phyloP scores from a whole-genome alignment of 2,329 filamentous ascomycete species.

The Sporothrix inflata region DNA sequence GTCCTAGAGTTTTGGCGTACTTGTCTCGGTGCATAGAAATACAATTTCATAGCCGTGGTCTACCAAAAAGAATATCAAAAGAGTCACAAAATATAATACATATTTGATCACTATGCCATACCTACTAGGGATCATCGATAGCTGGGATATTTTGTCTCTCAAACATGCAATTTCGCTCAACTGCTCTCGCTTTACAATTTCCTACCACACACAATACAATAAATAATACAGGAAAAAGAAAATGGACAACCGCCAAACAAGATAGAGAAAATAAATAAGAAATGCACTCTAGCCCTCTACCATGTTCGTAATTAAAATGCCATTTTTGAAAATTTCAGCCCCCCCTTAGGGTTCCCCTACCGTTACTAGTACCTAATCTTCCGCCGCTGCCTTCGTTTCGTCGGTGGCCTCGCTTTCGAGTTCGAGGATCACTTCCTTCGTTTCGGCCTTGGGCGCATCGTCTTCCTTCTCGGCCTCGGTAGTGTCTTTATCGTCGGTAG shows the following conservation, averaged over 20 bases:
- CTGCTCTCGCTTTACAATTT: background rate
- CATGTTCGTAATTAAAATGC: too few species aligned
- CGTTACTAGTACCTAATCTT: background rate
- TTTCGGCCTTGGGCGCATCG: background rate
- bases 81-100: background rate
- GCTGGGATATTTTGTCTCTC: background rate
- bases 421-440: background rate
- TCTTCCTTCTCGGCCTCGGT: background rate
- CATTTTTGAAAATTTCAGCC: background rate
- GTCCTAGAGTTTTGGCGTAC: too few species aligned
- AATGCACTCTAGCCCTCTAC: background rate
- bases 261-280: background rate
- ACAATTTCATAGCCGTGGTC: too few species aligned
- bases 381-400: background rate
- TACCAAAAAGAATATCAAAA: background rate
- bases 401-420: background rate
- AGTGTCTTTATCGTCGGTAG: background rate
- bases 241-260: background rate
- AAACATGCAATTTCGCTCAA: background rate
- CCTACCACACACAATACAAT: background rate
- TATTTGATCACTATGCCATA: background rate
- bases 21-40: too few species aligned
- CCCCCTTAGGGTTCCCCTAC: too few species aligned
- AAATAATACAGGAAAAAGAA: constrained; percentile 11
- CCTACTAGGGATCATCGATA: background rate